Base-by-base conservation (phyloP, 1,284 basidiomycete genomes). In the Phellopilus nigrolimitatus region DNA sequence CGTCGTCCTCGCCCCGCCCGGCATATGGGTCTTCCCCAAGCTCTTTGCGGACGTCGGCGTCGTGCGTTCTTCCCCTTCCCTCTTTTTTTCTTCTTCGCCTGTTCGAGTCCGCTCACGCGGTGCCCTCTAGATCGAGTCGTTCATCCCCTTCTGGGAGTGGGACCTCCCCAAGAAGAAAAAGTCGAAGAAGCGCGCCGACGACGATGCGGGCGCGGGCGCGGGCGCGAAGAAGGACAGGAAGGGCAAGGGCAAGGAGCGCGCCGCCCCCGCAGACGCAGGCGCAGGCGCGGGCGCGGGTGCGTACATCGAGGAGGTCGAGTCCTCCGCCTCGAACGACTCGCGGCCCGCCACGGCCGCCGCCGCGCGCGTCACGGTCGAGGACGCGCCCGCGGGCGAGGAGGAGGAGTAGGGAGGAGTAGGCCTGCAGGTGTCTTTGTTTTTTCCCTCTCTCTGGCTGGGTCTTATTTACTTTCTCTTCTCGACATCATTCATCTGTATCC, bases 1-100 rank as follows among this genome's bases (percentile, higher is more conserved):
- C n/a, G 69, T 95, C 59, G 71, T 99, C 59, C 81, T 83, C 43
- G 84, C 82, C 25, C 82, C 85, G 53, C 93, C 93, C 13, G 97
- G 95, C 30, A 97, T 99, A 55, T 99, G 95, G 95, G 88, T 99
- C 73, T 99, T 98, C 77, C 95, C 97, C 0, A 91, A 97, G 66
- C 73, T 99, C 41, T 99, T 99, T 62, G 95, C 95, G 28, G 95
- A 99, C 65, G 97, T 99, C 52, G 95, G 97, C 67, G 97, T 99
- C 66, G 95, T 98, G 64, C 72, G 94, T 84, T n/a, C n/a, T n/a
- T n/a, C n/a, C n/a, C 57, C 25, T 40, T 28, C 30, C 54, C 56
- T 22, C 48, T 54, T 52, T 49, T 36, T 24, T 36, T 1, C 15
- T 13, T 13, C 5, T 8, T 21, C n/a, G n/a, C n/a, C n/a, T 36